A percentile compares a stretch with the other conserved stretches of the same genome.
phyloP scores from a whole-genome alignment of 768 basidiomycete genomes.

The Russula griseocarnosa region DNA sequence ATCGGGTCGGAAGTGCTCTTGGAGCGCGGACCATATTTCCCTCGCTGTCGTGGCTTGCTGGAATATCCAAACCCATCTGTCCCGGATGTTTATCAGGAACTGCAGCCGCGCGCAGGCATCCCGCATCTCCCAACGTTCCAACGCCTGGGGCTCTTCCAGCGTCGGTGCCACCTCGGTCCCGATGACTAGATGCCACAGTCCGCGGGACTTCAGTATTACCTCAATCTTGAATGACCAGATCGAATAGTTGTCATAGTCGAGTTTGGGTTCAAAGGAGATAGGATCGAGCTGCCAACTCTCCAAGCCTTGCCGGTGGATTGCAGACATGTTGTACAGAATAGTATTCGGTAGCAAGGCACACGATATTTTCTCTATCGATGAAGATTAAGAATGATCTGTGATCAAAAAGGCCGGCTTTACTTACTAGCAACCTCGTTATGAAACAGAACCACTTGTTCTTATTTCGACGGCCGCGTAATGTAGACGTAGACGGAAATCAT shows the following conservation, averaged over 20 bases:
- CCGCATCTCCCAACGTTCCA: background rate
- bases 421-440: background rate
- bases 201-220: constrained; percentile 15
- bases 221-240: constrained; percentile 16
- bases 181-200: constrained; percentile 20
- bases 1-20: constrained; percentile 17
- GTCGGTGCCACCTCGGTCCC: constrained; percentile 13
- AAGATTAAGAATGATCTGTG: background rate
- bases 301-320: background rate
- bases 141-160: background rate
- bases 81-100: background rate
- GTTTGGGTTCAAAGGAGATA: constrained; percentile 24
- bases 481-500: background rate
- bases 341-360: background rate
- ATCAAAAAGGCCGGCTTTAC: background rate
- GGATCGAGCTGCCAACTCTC: constrained; percentile 24
- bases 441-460: background rate
- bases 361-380: background rate
- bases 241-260: constrained; percentile 23
- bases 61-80: constrained; percentile 7
- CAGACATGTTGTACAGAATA: background rate
- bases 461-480: background rate
- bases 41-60: background rate
- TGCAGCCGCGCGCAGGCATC: constrained; percentile 11
- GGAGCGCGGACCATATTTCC: constrained; percentile 17